phyloP scores from a whole-genome alignment of 1,139 yeast genomes.

The Schwanniomyces etchellsii region DNA sequence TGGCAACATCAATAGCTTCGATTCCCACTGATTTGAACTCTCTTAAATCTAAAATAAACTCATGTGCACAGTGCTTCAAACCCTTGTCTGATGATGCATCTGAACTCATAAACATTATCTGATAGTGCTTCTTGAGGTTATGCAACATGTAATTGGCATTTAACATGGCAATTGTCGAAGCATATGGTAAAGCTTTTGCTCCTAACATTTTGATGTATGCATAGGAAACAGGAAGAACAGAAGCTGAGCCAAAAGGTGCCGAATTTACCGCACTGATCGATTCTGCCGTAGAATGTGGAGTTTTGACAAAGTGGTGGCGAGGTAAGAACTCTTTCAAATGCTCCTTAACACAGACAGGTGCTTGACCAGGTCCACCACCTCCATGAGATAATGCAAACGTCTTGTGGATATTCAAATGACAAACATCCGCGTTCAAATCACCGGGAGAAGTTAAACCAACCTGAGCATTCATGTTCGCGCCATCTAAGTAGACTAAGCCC shows the following conservation, averaged over 20 bases:
- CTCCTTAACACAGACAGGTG: constrained; percentile 89
- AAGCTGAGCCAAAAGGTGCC: constrained; percentile 95
- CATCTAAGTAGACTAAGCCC: constrained; percentile 95
- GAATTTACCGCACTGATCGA: constrained; percentile 80
- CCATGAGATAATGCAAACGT: constrained; percentile 98
- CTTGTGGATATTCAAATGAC: constrained; percentile 93
- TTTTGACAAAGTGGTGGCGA: constrained; percentile 57
- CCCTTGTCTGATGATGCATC: constrained; percentile 38
- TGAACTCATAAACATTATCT: constrained; percentile 67
- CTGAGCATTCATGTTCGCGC: constrained; percentile 99
- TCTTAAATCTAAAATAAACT: constrained; percentile 87
- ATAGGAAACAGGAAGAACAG: constrained; percentile 89
- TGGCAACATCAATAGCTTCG: constrained; percentile 95
- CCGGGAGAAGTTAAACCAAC: constrained; percentile 97
- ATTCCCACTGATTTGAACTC: constrained; percentile 76
- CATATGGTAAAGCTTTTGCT: constrained; percentile 72
- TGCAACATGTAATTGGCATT: constrained; percentile 95
- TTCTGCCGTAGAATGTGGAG: constrained; percentile 48
- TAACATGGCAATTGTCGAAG: constrained; percentile 83
- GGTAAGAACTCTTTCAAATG: constrained; percentile 86
- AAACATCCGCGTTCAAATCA: constrained; percentile 97
- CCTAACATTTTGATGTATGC: constrained; percentile 95
- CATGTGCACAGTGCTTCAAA: constrained; percentile 89
- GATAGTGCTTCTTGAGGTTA: constrained; percentile 63
- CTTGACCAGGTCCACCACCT: constrained; percentile 99